Base-by-base conservation (phyloP, 352 stramenopile species). In the Pythium inflatum region DNA sequence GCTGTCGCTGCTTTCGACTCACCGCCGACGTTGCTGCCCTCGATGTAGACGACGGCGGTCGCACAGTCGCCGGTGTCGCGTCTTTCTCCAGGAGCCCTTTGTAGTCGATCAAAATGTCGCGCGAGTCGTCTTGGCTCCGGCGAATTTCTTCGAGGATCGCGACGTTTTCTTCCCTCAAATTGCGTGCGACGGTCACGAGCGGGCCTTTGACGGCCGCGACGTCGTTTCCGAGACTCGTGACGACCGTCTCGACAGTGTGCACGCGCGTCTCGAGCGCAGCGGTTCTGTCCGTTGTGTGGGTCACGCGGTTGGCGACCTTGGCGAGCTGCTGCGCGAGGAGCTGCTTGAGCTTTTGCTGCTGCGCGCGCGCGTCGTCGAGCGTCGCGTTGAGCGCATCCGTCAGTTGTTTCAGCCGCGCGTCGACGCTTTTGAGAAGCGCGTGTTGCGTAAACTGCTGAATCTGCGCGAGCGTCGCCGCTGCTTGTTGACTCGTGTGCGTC, bases 41-140 rank as follows among this genome's bases (percentile, higher is more conserved):
- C 45, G 68, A 80, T 18, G 78, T 70, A 49, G 56, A 45, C 34
- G 53, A 20, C 64, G 66, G 43, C n/a, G 30, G n/a, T 12, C 22
- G 31, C 24, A 13, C 55, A 16, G 36, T 56, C n/a, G n/a, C n/a
- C n/a, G n/a, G n/a, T n/a, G n/a, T n/a, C n/a, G n/a, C n/a, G 58
- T 84, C 76, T 65, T 75, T 77, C 49, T 88, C 76, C 0, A 89
- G 70, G 9, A 91, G 57, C 27, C 81, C 72, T 25, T 85, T 79
- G 54, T 93, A 91, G 59, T 90, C 81, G 24, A 92, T 71, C 61
- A 92, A 79, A 55, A 92, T 85, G 30, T 89, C 72, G 1, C 85
- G 74, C 6, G 85, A 87, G 14, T 88, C 80, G 49, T 91, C 82
- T 70, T 91, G 83, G 64, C 79, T 91, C 11, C 85, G 79, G 46